phyloP scores from a whole-genome alignment of 1,284 basidiomycete genomes.

The Ceratobasidium theobromae region DNA sequence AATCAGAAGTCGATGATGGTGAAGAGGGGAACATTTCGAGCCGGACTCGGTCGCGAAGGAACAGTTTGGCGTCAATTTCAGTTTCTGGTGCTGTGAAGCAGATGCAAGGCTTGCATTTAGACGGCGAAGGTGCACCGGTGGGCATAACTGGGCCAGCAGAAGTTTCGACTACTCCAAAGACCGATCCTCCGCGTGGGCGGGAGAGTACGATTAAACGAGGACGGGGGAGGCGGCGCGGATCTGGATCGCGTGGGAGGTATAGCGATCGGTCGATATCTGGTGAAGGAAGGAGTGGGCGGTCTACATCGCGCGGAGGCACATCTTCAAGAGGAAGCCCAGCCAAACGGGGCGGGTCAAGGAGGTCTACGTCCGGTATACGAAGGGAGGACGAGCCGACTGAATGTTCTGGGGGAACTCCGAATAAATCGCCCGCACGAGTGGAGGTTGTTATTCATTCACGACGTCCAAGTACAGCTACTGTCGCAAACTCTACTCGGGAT shows the following conservation, averaged over 20 bases:
- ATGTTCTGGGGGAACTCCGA: not conserved
- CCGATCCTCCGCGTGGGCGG: no score
- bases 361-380: no score
- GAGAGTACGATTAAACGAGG: not conserved
- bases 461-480: no score
- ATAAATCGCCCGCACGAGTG: not conserved
- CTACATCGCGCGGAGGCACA: not conserved
- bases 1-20: not conserved
- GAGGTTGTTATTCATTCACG: slow-evolving; percentile 8
- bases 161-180: no score
- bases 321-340: not conserved
- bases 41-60: not conserved
- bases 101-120: not conserved
- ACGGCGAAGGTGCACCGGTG: not conserved
- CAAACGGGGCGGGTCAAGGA: not conserved
- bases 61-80: no score
- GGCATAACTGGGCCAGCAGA: not conserved
- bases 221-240: not conserved
- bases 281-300: not conserved
- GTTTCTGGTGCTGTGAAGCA: not conserved
- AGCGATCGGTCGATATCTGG: not conserved
- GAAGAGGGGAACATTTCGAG: not conserved
- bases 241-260: not conserved
- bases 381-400: not conserved
- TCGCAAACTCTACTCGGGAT: no score